Evolutionary conservation across 306 rosid species (phyloP), one percentile per base, ranked within the genome.

Genomic region (Lathyrus tuberosus): DNA sequence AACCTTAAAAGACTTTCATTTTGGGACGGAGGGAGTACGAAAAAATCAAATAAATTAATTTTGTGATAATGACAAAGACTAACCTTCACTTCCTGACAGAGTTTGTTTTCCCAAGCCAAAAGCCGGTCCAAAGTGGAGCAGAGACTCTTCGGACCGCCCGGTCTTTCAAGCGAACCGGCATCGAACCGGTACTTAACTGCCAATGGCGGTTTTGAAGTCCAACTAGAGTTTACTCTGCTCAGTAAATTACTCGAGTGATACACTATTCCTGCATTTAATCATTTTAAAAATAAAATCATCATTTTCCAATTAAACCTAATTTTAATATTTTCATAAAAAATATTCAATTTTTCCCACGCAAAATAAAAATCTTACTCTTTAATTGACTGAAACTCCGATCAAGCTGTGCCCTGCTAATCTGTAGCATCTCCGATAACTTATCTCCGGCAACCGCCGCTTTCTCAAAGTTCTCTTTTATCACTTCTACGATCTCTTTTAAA

Each of bases 41-140:
- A 10, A 9, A 20, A 52, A 10, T 4, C 10, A 51, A 52, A 52
- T 2, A 4, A 53, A 4, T 1, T 26, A 74, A 33, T 44, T 8
- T 18, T 53, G 31, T 10, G 42, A 57, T 38, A 64, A 37, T 11
- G 38, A 41, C 3, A 7, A 14, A 12, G 56, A 47, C 13, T 43
- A 76, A 94, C 97, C 97, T 94, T 94, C 40, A 94, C 92, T 70
- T 94, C 99, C 71, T 71, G 74, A 9, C 79, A 87, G 30, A 94
- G 95, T 87, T 94, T 94, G 80, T 88, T 87, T 85, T 94, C 99
- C 99, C 97, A 94, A 10, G 99, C 96, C 77, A 87, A 72, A 35
- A 94, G 97, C 67, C 96, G 83, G 49, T 94, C 99, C 69, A 94
- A 70, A 5, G 99, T 91, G 76, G 95, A 87, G 71, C 95, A 82